Conservation (phyloP, 108 stramenopile species). For the Fragilariopsis cylindrus region DNA sequence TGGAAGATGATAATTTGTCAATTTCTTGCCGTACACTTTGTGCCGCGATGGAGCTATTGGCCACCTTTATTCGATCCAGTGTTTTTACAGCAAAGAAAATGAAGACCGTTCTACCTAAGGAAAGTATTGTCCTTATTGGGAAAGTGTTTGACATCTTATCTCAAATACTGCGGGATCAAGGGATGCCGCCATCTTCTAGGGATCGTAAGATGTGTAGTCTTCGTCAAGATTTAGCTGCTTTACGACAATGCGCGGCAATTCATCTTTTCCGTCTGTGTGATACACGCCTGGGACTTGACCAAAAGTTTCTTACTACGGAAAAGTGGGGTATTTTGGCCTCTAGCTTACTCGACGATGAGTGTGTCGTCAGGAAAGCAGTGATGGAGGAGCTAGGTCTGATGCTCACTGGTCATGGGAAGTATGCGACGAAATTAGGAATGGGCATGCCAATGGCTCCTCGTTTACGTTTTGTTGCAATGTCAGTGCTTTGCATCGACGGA, state of each 20-base stretch:
- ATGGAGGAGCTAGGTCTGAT: slow-evolving; percentile 71
- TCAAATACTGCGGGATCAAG: slow-evolving; percentile 20
- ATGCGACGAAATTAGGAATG: slow-evolving; percentile 17
- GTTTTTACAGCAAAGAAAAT: slow-evolving; percentile 29
- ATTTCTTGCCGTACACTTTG: slow-evolving; percentile 58
- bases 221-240: slow-evolving; percentile 54
- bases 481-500: slow-evolving; percentile 70
- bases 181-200: slow-evolving; percentile 16
- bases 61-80: slow-evolving; percentile 63
- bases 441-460: slow-evolving; percentile 49
- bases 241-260: slow-evolving; percentile 75
- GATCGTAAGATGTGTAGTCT: slow-evolving; percentile 22
- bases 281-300: slow-evolving; percentile 57
- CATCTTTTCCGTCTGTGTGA: slow-evolving; percentile 79
- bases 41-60: slow-evolving; percentile 78
- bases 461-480: slow-evolving; percentile 70
- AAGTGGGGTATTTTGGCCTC: slow-evolving; percentile 68
- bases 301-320: slow-evolving; percentile 48
- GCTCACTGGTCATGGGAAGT: slow-evolving; percentile 68
- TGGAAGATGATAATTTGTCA: slow-evolving; percentile 52
- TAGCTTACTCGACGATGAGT: slow-evolving; percentile 62
- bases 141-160: slow-evolving; percentile 23
- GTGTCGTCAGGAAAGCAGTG: slow-evolving; percentile 51
- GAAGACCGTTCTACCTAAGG: background rate
- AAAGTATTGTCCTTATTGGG: slow-evolving; percentile 10